These are phyloP conservation scores for Dothistroma pini DNA, from an alignment of 2,329 filamentous ascomycete genomes.

Conservation along the genomic window DNA sequence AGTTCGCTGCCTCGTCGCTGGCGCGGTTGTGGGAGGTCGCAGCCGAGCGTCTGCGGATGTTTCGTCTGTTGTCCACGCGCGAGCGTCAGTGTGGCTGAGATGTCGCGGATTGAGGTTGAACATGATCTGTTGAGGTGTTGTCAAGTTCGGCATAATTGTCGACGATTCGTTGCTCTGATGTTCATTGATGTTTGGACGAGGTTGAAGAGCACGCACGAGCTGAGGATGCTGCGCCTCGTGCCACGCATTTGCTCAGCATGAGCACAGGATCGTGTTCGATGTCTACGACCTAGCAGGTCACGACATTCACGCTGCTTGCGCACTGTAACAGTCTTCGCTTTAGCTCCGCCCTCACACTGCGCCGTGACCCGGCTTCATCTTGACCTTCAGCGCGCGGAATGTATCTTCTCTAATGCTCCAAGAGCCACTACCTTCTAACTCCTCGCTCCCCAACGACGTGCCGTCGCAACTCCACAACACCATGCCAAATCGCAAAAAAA, in stretches of 20 bases:
- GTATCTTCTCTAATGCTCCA: background rate
- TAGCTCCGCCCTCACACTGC: no score
- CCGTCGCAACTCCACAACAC: background rate
- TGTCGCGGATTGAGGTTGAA: background rate
- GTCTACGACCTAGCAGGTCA: no score
- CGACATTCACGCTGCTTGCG: no score
- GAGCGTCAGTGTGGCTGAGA: conserved; percentile 11
- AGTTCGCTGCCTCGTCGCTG: conserved; percentile 3
- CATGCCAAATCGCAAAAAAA: background rate
- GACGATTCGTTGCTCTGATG: background rate
- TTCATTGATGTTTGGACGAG: background rate
- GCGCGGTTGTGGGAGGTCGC: conserved; percentile 6
- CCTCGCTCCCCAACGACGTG: background rate
- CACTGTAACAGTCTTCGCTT: no score
- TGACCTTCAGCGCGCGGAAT: background rate
- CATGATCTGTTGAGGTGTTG: background rate
- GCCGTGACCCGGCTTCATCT: background rate
- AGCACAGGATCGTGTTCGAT: background rate
- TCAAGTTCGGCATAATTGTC: background rate
- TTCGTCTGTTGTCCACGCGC: conserved; percentile 16
- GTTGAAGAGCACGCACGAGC: background rate
- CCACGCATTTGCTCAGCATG: background rate
- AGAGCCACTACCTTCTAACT: background rate
- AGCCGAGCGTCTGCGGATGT: conserved; percentile 25
- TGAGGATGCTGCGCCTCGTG: background rate